Evolutionary conservation across 352 stramenopile species (phyloP).

Genomic region (Elongisporangium senticosum): DNA sequence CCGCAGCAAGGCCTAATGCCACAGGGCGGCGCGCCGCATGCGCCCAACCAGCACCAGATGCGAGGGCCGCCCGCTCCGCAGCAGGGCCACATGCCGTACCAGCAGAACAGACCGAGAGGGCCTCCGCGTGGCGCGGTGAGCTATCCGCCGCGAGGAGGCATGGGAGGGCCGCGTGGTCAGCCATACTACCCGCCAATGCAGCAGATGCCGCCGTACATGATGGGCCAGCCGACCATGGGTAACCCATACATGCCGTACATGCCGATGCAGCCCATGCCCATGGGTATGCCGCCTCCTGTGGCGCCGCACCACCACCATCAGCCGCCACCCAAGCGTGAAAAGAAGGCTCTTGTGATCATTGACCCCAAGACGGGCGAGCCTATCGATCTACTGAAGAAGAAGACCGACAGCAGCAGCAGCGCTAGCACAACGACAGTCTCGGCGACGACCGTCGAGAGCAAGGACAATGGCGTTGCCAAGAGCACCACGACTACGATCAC

Average conservation of each 20-base stretch:
- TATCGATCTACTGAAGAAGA: constrained; percentile 23
- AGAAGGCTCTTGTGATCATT: constrained; percentile 40
- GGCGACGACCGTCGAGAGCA: constrained; percentile 8
- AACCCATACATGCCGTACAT: constrained; percentile 36
- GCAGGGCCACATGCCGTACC: constrained; percentile 19
- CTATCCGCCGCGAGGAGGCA: constrained; percentile 32
- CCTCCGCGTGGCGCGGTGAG: constrained; percentile 30
- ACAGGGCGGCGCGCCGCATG: constrained; percentile 12
- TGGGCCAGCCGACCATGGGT: constrained; percentile 35
- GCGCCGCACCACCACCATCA: constrained; percentile 23
- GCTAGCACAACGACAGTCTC: constrained; percentile 1
- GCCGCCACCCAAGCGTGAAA: constrained; percentile 38
- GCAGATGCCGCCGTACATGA: constrained; percentile 50
- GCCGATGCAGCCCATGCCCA: constrained; percentile 37
- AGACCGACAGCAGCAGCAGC: constrained; percentile 3
- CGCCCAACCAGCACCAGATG: constrained; percentile 41
- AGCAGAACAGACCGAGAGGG: constrained; percentile 29
- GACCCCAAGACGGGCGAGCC: constrained; percentile 44
- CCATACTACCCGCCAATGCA: constrained; percentile 42
- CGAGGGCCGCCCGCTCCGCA: constrained; percentile 26
- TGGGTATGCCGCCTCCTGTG: constrained; percentile 32
- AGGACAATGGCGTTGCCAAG: constrained; percentile 18
- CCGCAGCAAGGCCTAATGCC: constrained; percentile 14
- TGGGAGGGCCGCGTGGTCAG: constrained; percentile 25
- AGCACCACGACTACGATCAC: constrained; percentile 6